A percentile compares a stretch with the other conserved stretches of the same genome.
phyloP scores from a whole-genome alignment of 768 basidiomycete genomes.

The Lactarius indigo region DNA sequence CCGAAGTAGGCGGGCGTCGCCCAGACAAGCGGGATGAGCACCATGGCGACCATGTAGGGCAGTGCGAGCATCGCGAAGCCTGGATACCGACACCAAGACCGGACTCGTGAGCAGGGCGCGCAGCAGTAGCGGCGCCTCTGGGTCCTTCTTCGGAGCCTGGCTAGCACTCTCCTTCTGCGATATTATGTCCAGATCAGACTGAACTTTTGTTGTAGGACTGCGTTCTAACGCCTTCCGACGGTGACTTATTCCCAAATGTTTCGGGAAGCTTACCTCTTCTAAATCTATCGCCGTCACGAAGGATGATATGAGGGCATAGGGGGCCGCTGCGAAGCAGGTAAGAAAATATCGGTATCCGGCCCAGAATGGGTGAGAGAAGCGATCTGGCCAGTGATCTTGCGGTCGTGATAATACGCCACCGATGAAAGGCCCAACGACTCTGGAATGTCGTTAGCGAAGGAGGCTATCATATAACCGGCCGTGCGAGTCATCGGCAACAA shows the following conservation, averaged over 20 bases:
- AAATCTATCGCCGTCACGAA: conserved; percentile 10
- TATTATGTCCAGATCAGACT: not conserved
- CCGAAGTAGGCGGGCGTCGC: no score
- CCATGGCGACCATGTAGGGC: no score
- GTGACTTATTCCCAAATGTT: not conserved
- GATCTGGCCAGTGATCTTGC: conserved; percentile 24
- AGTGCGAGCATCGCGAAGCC: no score
- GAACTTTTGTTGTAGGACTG: not conserved
- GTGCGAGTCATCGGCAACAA: conserved; percentile 33
- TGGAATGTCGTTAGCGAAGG: not conserved
- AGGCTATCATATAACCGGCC: conserved; percentile 5
- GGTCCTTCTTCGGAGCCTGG: not conserved
- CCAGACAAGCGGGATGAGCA: no score
- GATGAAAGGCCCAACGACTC: conserved; percentile 19
- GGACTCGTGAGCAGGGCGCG: conserved; percentile 12
- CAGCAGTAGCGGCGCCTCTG: not conserved
- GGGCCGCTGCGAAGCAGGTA: conserved; percentile 23
- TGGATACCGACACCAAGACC: no score
- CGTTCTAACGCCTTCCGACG: conserved; percentile 2
- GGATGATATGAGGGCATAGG: conserved; percentile 13
- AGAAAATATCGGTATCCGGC: conserved; percentile 29
- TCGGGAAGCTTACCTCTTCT: conserved; percentile 11
- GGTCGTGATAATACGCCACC: conserved; percentile 30
- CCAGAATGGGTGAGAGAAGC: conserved; percentile 29
- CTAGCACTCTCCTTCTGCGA: not conserved